Percentiles rank a stretch among this genome's conserved stretches.
Conservation (phyloP, 208 protist genomes). For the Crithidia thermophila region DNA sequence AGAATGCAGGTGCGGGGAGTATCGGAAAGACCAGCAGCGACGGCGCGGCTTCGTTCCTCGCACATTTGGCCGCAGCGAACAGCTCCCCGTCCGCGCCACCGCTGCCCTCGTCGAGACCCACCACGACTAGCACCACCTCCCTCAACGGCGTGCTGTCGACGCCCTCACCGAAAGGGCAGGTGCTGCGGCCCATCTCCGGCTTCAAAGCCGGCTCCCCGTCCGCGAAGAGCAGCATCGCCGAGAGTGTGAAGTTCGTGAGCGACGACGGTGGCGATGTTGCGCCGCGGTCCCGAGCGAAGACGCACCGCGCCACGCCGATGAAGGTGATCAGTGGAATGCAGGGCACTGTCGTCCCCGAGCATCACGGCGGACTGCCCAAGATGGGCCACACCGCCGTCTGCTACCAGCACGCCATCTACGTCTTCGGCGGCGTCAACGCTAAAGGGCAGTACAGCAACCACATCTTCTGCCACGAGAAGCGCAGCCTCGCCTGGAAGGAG, state of each 20-base stretch:
- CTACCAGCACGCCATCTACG: constrained; percentile 71
- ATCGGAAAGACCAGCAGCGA: too few species aligned
- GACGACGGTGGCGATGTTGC: neutral
- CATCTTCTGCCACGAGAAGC: constrained; percentile 76
- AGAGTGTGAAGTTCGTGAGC: constrained; percentile 5
- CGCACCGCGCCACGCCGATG: neutral
- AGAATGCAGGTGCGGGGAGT: too few species aligned
- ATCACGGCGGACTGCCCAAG: constrained; percentile 69
- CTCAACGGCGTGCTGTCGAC: neutral
- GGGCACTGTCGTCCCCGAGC: constrained; percentile 67
- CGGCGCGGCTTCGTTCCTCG: too few species aligned
- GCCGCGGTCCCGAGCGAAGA: neutral
- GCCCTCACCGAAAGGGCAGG: neutral
- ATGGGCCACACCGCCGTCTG: constrained; percentile 79
- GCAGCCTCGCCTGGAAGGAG: constrained; percentile 83
- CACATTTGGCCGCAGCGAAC: too few species aligned
- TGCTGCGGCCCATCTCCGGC: constrained; percentile 5
- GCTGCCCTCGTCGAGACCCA: neutral
- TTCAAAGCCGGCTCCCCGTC: neutral
- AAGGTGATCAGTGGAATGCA: constrained; percentile 51
- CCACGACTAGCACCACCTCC: neutral
- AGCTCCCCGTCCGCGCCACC: neutral
- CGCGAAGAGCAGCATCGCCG: neutral
- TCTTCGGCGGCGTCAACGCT: constrained; percentile 79
- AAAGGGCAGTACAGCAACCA: constrained; percentile 69